phyloP scores from a whole-genome alignment of 768 basidiomycete genomes.

The Porphyrellus cyaneotinctus region DNA sequence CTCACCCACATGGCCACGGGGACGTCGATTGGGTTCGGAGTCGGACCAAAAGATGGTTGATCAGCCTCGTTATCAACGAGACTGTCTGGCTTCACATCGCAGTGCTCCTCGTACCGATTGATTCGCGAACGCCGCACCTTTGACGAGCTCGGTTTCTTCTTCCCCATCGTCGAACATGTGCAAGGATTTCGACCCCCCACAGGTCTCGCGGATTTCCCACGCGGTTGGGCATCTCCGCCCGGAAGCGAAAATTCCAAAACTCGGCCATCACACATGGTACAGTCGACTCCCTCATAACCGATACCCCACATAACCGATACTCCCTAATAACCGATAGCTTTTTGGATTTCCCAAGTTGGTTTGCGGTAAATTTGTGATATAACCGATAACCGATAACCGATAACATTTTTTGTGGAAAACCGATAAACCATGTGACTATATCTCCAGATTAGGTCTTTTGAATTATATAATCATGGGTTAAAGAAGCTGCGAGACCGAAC shows the following conservation, averaged over 20 bases:
- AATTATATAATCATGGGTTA: no score
- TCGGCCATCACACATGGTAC: no score
- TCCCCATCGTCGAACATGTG: neutral
- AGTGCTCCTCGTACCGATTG: neutral
- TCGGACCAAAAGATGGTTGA: neutral
- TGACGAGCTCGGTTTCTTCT: neutral
- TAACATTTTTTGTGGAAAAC: neutral
- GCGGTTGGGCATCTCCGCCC: no score
- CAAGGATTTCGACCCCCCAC: no score
- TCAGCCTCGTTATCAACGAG: neutral
- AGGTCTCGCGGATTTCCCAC: no score
- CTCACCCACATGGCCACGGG: constrained; percentile 97
- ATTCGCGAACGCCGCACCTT: neutral
- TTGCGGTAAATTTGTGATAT: no score
- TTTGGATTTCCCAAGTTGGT: neutral
- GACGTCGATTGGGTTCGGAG: constrained; percentile 36
- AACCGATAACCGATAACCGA: neutral
- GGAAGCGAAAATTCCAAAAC: no score
- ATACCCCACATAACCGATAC: neutral
- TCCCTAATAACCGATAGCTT: neutral
- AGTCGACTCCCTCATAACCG: no score
- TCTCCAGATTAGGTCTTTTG: no score
- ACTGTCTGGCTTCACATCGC: neutral
- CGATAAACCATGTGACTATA: neutral
- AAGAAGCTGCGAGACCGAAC: no score